A percentile compares a stretch with the other conserved stretches of the same genome.
phyloP scores from a whole-genome alignment of 371 early-diverging fungal genomes.

The Syncephalastrum monosporum region DNA sequence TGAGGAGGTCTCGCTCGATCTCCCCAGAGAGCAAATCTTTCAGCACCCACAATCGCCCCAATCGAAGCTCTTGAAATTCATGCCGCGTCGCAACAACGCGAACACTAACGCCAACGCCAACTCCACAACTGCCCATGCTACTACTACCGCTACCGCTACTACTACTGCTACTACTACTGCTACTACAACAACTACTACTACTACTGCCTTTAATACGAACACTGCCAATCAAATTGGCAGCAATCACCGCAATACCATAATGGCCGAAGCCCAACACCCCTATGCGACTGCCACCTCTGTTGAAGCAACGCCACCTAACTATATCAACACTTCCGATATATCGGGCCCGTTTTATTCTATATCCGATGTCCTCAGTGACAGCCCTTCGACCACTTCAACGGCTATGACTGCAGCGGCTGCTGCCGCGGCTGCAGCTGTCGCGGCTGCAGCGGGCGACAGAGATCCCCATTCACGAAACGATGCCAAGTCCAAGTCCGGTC shows the following conservation, averaged over 20 bases:
- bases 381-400: conserved; percentile 13
- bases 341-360: conserved; percentile 53
- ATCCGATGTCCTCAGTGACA: conserved; percentile 45
- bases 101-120: neutral
- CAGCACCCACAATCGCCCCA: conserved; percentile 8
- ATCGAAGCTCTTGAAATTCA: conserved; percentile 38
- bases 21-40: conserved; percentile 29
- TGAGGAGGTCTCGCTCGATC: conserved; percentile 52
- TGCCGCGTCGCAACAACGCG: conserved; percentile 29
- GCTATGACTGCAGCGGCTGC: conserved; percentile 18
- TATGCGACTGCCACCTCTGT: neutral
- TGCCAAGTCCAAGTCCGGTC: neutral
- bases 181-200: neutral
- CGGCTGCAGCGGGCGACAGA: conserved; percentile 13
- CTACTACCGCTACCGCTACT: neutral
- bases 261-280: too few species aligned
- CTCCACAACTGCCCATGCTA: neutral
- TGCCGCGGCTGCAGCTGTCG: conserved; percentile 18
- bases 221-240: conserved; percentile 13
- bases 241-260: neutral
- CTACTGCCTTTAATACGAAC: neutral
- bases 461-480: conserved; percentile 1
- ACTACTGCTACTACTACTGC: neutral
- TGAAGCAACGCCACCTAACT: conserved; percentile 6
- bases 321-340: conserved; percentile 31